These are phyloP conservation scores for Annulohypoxylon truncatum DNA, from an alignment of 2,329 filamentous ascomycete genomes.

Conservation along the genomic window DNA sequence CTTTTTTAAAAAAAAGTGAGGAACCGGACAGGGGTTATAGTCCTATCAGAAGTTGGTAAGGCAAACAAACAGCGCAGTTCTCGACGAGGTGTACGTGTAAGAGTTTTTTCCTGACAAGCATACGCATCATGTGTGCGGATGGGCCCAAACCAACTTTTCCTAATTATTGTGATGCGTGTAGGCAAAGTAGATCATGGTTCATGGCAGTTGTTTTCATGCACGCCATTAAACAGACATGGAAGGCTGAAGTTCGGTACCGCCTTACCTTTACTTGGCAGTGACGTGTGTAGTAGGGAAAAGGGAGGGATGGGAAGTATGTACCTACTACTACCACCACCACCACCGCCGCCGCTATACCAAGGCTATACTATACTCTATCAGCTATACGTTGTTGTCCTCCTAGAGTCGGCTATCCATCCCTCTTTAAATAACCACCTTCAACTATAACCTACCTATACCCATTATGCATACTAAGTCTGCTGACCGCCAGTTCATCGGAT, in stretches of 20 bases:
- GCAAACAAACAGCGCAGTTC: conserved; percentile 41
- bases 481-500: conserved; percentile 64
- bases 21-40: conserved; percentile 37
- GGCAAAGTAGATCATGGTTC: conserved; percentile 56
- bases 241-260: conserved; percentile 46
- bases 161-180: conserved; percentile 42
- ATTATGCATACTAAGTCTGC: conserved; percentile 51
- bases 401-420: not conserved
- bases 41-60: conserved; percentile 40
- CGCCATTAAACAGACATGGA: conserved; percentile 42
- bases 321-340: not conserved
- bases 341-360: not conserved
- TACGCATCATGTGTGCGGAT: conserved; percentile 46
- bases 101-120: conserved; percentile 41
- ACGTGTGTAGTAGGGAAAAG: conserved; percentile 31
- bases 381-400: not conserved
- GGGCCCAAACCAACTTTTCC: conserved; percentile 42
- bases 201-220: conserved; percentile 51
- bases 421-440: not conserved
- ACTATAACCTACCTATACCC: conserved; percentile 10
- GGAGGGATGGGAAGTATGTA: conserved; percentile 8
- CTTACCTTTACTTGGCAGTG: conserved; percentile 38
- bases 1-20: conserved; percentile 22
- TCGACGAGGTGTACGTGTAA: conserved; percentile 38
- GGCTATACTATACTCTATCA: not conserved